Evolutionary conservation across 2,329 filamentous ascomycete genomes (phyloP), one percentile per base, ranked within the genome.

Genomic region (Alternaria arborescens): DNA sequence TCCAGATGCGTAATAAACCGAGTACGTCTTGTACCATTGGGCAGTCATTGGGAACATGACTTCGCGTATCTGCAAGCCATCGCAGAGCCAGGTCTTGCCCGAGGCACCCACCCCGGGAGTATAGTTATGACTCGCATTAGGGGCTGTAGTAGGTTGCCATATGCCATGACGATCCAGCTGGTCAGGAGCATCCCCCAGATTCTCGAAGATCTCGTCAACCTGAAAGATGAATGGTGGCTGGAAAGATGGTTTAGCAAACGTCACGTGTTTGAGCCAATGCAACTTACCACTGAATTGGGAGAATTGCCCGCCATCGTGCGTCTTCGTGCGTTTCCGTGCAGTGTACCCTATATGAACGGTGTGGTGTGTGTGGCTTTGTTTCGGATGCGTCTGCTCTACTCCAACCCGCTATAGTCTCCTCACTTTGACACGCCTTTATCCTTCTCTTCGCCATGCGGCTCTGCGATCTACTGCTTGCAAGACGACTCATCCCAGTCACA

Each of bases 381-480:
- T 55, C 52, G 56, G 34, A 57, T 57, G 50, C 50, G 43, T 47
- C 64, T 60, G 52, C 30, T 52, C 55, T 36, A 55, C 55, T 66
- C 60, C 42, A 57, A 51, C 24, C 41, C 44, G 41, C 28, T 26
- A 22, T 53, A 51, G 47, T 56, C 40, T 58, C 48, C 60, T 67
- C 66, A 65, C 55, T 40, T 50, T 34, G 50, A 36, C 55, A 58
- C 42, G 47, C 34, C 69, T 77, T 77, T 77, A 77, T 74, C 67
- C 40, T 64, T 56, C 34, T 8, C 12, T 30, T 50, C 58, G 18
- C 40, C 16, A 63, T 77, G 75, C 67, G 75, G 75, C 75, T 77
- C 75, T 77, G 75, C 75, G 65, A 47, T 47, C 32, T 14, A 4
- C 22, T 51, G n/a, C 12, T 54, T 38, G 30, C 5, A 56, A 41